These are phyloP conservation scores for Neoascochyta sp. DNA, from an alignment of 2,329 filamentous ascomycete genomes.

Conservation along the genomic window DNA sequence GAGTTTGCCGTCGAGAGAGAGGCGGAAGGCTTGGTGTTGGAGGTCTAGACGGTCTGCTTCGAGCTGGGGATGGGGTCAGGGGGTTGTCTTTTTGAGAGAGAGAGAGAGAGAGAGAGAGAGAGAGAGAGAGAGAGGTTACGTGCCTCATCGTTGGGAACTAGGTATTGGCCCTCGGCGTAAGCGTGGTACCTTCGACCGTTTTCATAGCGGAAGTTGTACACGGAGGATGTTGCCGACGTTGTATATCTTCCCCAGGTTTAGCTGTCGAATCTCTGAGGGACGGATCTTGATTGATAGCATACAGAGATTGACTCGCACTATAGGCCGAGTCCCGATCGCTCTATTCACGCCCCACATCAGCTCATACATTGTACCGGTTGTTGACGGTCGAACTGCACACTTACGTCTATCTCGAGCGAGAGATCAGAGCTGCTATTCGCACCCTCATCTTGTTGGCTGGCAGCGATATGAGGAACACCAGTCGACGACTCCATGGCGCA, in stretches of 20 bases:
- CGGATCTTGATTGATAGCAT: slow-evolving; percentile 1
- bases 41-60: slow-evolving; percentile 32
- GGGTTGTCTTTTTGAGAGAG: slow-evolving; percentile 1
- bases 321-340: slow-evolving; percentile 29
- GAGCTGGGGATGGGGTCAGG: slow-evolving; percentile 16
- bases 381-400: neutral
- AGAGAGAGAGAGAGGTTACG: neutral
- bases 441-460: slow-evolving; percentile 8
- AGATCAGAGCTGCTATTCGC: slow-evolving; percentile 21
- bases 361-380: neutral
- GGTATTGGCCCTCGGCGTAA: slow-evolving; percentile 31
- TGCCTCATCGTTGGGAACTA: slow-evolving; percentile 34
- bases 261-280: neutral
- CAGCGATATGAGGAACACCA: neutral
- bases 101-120: too few relatives aligned
- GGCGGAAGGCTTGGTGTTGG: slow-evolving; percentile 34
- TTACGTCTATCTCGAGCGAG: slow-evolving; percentile 28
- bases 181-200: slow-evolving; percentile 32
- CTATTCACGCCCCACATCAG: slow-evolving; percentile 11
- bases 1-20: slow-evolving; percentile 30
- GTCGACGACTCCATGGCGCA: slow-evolving; percentile 5
- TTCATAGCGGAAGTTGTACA: slow-evolving; percentile 30
- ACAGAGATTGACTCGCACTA: slow-evolving; percentile 21
- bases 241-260: slow-evolving; percentile 17
- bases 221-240: slow-evolving; percentile 30